Percentiles rank a stretch among this genome's conserved stretches.
phyloP scores from a whole-genome alignment of 1,284 basidiomycete species.

The Rhodotorula glutinis region DNA sequence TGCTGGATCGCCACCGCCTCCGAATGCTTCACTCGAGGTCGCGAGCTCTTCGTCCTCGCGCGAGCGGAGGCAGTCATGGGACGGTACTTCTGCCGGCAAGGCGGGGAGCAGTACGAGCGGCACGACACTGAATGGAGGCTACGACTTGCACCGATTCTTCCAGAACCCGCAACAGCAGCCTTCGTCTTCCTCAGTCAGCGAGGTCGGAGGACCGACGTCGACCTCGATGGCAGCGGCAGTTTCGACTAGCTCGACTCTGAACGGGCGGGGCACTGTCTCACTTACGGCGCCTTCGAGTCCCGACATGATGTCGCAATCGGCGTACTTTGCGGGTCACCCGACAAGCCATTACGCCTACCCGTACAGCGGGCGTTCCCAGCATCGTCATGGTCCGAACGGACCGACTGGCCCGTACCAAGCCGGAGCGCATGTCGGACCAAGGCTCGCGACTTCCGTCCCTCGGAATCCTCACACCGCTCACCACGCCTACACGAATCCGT shows the following conservation, averaged over 20 bases:
- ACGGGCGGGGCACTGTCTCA: slow-evolving; percentile 7
- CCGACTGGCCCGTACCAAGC: not conserved
- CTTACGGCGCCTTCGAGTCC: slow-evolving; percentile 37
- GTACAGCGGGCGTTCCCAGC: slow-evolving; percentile 9
- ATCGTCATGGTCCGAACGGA: slow-evolving; percentile 16
- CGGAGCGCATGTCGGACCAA: slow-evolving; percentile 7
- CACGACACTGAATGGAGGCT: not conserved
- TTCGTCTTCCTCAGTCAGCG: slow-evolving; percentile 20
- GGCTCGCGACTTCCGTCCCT: slow-evolving; percentile 19
- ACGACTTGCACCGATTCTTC: slow-evolving; percentile 41
- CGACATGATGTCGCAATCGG: slow-evolving; percentile 25
- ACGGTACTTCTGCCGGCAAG: not conserved
- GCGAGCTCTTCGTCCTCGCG: not conserved
- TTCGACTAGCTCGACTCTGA: slow-evolving; percentile 1
- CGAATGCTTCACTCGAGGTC: not conserved
- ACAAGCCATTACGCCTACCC: not conserved
- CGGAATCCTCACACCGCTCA: slow-evolving; percentile 19
- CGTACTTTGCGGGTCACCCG: slow-evolving; percentile 21
- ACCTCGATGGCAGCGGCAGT: not conserved
- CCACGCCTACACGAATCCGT: slow-evolving; percentile 21
- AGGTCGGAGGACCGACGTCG: slow-evolving; percentile 13
- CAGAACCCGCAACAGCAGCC: slow-evolving; percentile 25
- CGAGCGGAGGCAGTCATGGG: slow-evolving; percentile 2
- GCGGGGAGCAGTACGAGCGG: not conserved
- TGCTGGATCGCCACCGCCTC: not conserved